A percentile compares a stretch with the other conserved stretches of the same genome.
Conservation (phyloP, 2,329 filamentous ascomycete genomes). For the Alternaria arbusti region DNA sequence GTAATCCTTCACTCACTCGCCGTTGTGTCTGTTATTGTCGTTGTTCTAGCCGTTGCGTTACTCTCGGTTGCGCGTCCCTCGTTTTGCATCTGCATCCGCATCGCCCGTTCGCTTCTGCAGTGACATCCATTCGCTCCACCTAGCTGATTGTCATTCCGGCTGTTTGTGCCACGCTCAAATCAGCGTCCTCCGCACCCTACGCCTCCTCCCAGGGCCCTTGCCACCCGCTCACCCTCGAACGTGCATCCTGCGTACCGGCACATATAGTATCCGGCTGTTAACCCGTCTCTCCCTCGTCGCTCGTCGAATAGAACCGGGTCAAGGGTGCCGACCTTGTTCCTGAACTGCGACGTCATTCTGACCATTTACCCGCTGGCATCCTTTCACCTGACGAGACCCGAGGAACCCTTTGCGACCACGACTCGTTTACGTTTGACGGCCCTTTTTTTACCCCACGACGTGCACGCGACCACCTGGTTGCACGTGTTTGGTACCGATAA, state of each 20-base stretch:
- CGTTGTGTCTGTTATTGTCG: background rate
- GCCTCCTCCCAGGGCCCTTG: background rate
- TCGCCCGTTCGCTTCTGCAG: constrained; percentile 4
- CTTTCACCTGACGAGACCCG: background rate
- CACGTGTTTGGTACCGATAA: background rate
- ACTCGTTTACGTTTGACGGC: background rate
- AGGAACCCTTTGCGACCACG: background rate
- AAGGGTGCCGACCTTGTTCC: constrained; percentile 20
- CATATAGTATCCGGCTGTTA: background rate
- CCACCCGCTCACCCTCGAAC: background rate
- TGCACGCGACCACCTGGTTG: constrained; percentile 14
- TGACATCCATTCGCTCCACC: background rate
- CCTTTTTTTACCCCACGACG: constrained; percentile 3
- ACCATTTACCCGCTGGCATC: constrained; percentile 6
- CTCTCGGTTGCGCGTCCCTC: constrained; percentile 2
- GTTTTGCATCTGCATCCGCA: constrained; percentile 1
- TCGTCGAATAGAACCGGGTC: background rate
- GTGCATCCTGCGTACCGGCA: background rate
- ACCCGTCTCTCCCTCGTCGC: constrained; percentile 1
- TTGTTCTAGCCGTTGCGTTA: background rate
- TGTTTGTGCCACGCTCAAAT: constrained; percentile 8
- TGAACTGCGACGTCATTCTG: constrained; percentile 29
- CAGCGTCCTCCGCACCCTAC: background rate
- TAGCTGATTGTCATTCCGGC: constrained; percentile 7
- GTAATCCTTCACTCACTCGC: background rate